phyloP scores from a whole-genome alignment of 2,329 filamentous ascomycete genomes.

The Stemphylium beticola region DNA sequence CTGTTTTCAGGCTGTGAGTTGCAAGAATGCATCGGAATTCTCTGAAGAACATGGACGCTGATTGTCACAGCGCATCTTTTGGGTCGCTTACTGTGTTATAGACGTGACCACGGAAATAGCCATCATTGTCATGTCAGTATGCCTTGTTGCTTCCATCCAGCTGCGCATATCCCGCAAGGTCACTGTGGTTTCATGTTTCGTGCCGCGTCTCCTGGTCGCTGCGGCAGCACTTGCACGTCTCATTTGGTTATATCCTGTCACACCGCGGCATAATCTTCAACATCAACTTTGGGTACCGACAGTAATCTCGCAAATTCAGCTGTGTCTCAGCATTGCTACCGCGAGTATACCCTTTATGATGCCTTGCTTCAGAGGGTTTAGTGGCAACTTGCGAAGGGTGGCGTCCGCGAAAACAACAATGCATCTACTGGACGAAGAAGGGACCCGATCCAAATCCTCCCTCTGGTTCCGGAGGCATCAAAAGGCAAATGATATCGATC shows the following conservation, averaged over 20 bases:
- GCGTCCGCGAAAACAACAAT: slow-evolving; percentile 19
- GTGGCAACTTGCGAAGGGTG: slow-evolving; percentile 23
- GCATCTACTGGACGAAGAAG: slow-evolving; percentile 10
- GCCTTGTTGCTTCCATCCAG: slow-evolving; percentile 37
- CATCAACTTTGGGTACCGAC: slow-evolving; percentile 39
- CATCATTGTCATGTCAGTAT: slow-evolving; percentile 40
- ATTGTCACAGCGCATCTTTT: slow-evolving; percentile 37
- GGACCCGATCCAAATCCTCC: slow-evolving; percentile 11
- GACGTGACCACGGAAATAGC: slow-evolving; percentile 41
- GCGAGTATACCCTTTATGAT: slow-evolving; percentile 45
- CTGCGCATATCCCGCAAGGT: slow-evolving; percentile 33
- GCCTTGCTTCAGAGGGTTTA: slow-evolving; percentile 33
- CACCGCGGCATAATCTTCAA: slow-evolving; percentile 30
- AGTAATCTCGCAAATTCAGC: slow-evolving; percentile 37
- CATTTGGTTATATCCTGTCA: slow-evolving; percentile 39
- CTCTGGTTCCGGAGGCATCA: slow-evolving; percentile 21
- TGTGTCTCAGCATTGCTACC: slow-evolving; percentile 39
- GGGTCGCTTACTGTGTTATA: slow-evolving; percentile 43
- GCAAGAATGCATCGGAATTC: too few relatives aligned
- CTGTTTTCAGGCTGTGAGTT: slow-evolving; percentile 40
- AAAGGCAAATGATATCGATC: slow-evolving; percentile 15
- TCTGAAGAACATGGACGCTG: slow-evolving; percentile 13
- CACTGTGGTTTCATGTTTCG: slow-evolving; percentile 41
- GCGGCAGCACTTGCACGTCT: slow-evolving; percentile 35
- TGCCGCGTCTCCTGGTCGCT: slow-evolving; percentile 38